phyloP scores from a whole-genome alignment of 2,329 filamentous ascomycete genomes.

The Penicillium decumbens region DNA sequence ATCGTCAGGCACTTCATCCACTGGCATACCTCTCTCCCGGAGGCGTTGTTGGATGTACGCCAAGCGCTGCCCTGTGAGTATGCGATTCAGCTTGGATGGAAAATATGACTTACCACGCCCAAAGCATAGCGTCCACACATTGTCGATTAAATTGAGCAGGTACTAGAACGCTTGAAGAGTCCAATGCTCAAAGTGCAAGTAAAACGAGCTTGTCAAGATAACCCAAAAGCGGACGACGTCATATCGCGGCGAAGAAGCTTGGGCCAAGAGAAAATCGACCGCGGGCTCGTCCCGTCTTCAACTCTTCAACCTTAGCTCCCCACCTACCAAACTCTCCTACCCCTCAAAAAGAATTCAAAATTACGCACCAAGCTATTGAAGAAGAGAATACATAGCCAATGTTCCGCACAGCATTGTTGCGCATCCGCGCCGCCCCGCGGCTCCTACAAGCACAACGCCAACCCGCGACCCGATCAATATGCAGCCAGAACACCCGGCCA shows the following conservation, averaged over 20 bases:
- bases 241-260: slow-evolving; percentile 27
- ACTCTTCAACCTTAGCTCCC: neutral
- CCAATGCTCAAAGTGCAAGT: neutral
- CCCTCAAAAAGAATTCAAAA: slow-evolving; percentile 7
- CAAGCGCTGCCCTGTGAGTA: slow-evolving; percentile 55
- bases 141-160: slow-evolving; percentile 3
- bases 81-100: neutral
- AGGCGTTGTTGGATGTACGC: slow-evolving; percentile 70
- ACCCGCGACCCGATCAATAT: slow-evolving; percentile 21
- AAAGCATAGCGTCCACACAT: slow-evolving; percentile 69
- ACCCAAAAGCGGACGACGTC: slow-evolving; percentile 21
- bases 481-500: slow-evolving; percentile 16
- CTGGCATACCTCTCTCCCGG: slow-evolving; percentile 67
- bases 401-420: slow-evolving; percentile 29
- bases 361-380: neutral
- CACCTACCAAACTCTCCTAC: neutral
- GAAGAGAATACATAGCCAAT: slow-evolving; percentile 11
- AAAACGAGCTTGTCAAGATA: neutral
- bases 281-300: slow-evolving; percentile 8
- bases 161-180: neutral
- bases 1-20: slow-evolving; percentile 67
- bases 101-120: slow-evolving; percentile 50
- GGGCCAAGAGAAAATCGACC: slow-evolving; percentile 22
- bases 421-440: slow-evolving; percentile 25
- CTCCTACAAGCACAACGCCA: slow-evolving; percentile 16